These are phyloP conservation scores for Phytophthora cactorum DNA, from an alignment of 352 stramenopile species.

Conservation along the genomic window DNA sequence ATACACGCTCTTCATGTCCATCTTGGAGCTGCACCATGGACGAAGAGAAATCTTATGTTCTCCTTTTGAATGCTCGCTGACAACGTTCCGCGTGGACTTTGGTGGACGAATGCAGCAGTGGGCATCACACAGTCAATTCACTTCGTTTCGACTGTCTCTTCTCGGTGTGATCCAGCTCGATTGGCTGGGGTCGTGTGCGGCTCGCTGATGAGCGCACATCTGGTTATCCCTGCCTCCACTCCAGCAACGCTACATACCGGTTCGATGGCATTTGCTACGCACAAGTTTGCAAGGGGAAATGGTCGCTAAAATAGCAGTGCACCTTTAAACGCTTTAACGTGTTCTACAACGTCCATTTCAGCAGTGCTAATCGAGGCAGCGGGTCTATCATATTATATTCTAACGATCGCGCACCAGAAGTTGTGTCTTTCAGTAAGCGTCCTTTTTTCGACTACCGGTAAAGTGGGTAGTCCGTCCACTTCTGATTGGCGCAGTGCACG, in stretches of 20 bases:
- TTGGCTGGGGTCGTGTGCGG: background rate
- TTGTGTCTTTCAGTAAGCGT: background rate
- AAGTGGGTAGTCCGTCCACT: background rate
- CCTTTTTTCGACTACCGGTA: slow-evolving; percentile 8
- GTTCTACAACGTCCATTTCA: no score
- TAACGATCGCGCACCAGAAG: background rate
- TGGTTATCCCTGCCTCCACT: background rate
- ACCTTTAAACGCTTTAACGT: no score
- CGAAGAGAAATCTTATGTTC: no score
- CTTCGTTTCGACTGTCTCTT: background rate
- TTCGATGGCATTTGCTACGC: background rate
- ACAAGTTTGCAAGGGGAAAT: background rate
- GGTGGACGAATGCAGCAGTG: no score
- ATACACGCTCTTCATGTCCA: no score
- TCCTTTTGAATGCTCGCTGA: no score
- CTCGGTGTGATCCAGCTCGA: background rate
- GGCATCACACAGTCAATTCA: background rate
- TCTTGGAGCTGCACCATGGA: no score
- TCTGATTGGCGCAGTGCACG: slow-evolving; percentile 32
- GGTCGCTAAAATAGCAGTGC: no score
- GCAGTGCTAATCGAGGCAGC: no score
- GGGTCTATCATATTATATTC: background rate
- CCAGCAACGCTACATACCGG: background rate
- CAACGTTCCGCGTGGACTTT: no score
- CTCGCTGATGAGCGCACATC: background rate